A percentile compares a stretch with the other conserved stretches of the same genome.
These are phyloP conservation scores for Forsythia viridissima DNA, from an alignment of 257 asterid genomes.

Conservation along the genomic window DNA sequence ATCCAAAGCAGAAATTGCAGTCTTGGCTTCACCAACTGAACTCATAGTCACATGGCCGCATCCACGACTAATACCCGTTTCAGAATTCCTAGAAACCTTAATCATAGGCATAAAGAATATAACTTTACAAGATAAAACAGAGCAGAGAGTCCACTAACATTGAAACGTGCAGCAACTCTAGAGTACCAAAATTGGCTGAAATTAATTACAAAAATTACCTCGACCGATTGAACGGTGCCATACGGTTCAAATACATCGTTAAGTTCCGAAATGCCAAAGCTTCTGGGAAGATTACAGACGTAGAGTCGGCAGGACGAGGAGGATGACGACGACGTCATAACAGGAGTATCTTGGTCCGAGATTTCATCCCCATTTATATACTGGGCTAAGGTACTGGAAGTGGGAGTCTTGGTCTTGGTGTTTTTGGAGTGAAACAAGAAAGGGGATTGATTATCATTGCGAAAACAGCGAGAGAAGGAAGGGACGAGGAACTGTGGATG, in stretches of 20 bases:
- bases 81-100: conserved; percentile 15
- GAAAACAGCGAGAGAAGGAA: neutral
- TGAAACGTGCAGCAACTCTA: neutral
- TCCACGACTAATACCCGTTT: conserved; percentile 10
- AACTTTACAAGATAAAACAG: neutral
- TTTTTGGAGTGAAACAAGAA: neutral
- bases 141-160: neutral
- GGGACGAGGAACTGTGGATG: neutral
- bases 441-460: neutral
- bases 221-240: conserved; percentile 9
- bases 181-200: neutral
- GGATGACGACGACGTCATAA: neutral
- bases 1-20: conserved; percentile 15
- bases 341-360: neutral
- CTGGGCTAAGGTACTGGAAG: neutral
- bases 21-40: conserved; percentile 5
- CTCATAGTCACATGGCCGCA: conserved; percentile 6
- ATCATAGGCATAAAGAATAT: neutral
- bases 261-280: conserved; percentile 3
- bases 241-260: neutral
- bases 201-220: neutral
- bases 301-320: neutral
- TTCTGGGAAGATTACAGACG: conserved; percentile 18
- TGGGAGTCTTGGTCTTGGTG: neutral
- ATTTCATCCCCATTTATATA: neutral